Percentiles rank a stretch among this genome's conserved stretches.
These are phyloP conservation scores for Starmerella stellata DNA, from an alignment of 805 yeast species.

Conservation along the genomic window DNA sequence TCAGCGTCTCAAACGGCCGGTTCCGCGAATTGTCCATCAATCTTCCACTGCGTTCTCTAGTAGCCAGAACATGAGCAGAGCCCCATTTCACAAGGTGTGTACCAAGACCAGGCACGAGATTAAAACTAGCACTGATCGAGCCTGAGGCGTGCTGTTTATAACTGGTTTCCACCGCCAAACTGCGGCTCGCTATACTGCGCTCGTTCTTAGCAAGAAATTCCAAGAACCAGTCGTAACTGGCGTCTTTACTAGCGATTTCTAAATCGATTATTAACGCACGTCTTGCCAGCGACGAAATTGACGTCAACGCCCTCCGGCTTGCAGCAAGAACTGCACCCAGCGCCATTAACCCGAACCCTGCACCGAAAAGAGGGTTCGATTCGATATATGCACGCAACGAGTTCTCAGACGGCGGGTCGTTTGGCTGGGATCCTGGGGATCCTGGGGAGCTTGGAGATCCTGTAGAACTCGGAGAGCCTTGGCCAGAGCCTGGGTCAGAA, in stretches of 20 bases:
- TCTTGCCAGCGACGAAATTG: slow-evolving; percentile 49
- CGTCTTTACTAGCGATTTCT: slow-evolving; percentile 85
- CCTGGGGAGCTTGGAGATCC: too few relatives aligned
- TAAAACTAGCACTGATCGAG: slow-evolving; percentile 66
- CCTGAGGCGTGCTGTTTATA: slow-evolving; percentile 85
- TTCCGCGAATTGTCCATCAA: slow-evolving; percentile 79
- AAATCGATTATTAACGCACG: slow-evolving; percentile 76
- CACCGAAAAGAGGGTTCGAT: slow-evolving; percentile 88
- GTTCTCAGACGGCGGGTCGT: too few relatives aligned
- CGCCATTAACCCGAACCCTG: slow-evolving; percentile 94
- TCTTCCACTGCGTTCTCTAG: slow-evolving; percentile 77
- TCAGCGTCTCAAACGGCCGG: slow-evolving; percentile 91
- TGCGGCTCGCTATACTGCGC: slow-evolving; percentile 29
- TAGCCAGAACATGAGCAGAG: slow-evolving; percentile 75
- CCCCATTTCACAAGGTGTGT: slow-evolving; percentile 70
- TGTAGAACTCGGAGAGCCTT: too few relatives aligned
- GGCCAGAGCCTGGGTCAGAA: too few relatives aligned
- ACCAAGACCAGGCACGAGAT: slow-evolving; percentile 95
- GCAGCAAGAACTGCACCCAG: slow-evolving; percentile 78
- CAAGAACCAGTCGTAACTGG: slow-evolving; percentile 83
- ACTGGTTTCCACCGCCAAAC: slow-evolving; percentile 75
- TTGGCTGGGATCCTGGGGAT: too few relatives aligned
- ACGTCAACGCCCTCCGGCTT: slow-evolving; percentile 48
- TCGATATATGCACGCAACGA: too few relatives aligned
- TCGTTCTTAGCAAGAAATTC: slow-evolving; percentile 85